Percentiles rank a stretch among this genome's conserved stretches.
phyloP scores from a whole-genome alignment of 2,329 filamentous ascomycete genomes.

The Aspergillus brasiliensis region DNA sequence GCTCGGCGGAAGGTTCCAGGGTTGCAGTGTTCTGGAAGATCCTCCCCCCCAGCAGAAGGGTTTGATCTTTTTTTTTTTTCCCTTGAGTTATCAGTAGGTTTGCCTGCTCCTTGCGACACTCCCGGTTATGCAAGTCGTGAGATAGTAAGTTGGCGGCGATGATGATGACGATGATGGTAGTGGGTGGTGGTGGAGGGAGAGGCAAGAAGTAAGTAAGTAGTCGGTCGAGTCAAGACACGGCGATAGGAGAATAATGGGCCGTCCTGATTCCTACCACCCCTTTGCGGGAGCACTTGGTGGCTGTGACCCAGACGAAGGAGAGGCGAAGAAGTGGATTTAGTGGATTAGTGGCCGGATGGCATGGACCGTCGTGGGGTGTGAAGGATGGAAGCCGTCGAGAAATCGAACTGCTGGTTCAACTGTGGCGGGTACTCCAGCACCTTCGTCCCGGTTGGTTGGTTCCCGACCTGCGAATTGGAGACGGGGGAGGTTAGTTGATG shows the following conservation, averaged over 20 bases:
- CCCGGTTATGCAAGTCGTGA: too few relatives aligned
- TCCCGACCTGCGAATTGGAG: not conserved
- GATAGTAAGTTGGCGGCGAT: not conserved
- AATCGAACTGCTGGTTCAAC: constrained; percentile 3
- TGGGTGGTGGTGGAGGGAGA: not conserved
- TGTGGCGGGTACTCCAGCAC: constrained; percentile 7
- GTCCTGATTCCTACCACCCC: not conserved
- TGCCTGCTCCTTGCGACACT: not conserved
- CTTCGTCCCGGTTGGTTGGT: constrained; percentile 2
- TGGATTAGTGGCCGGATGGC: constrained; percentile 2
- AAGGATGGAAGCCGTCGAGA: not conserved
- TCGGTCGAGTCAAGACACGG: not conserved
- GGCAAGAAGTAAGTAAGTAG: not conserved
- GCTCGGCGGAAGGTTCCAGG: constrained; percentile 7
- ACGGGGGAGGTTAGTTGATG: not conserved
- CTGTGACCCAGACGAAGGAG: not conserved
- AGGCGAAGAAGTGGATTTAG: not conserved
- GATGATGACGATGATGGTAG: not conserved
- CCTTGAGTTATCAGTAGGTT: not conserved
- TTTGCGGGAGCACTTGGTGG: not conserved
- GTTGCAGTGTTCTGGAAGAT: not conserved
- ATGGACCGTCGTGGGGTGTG: constrained; percentile 2
- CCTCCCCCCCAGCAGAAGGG: not conserved
- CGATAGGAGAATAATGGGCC: not conserved
- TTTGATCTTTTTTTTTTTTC: not conserved